Evolutionary conservation across 2,329 filamentous ascomycete species (phyloP), one percentile per base, ranked within the genome.

Genomic region (Aspergillus tubingensis): DNA sequence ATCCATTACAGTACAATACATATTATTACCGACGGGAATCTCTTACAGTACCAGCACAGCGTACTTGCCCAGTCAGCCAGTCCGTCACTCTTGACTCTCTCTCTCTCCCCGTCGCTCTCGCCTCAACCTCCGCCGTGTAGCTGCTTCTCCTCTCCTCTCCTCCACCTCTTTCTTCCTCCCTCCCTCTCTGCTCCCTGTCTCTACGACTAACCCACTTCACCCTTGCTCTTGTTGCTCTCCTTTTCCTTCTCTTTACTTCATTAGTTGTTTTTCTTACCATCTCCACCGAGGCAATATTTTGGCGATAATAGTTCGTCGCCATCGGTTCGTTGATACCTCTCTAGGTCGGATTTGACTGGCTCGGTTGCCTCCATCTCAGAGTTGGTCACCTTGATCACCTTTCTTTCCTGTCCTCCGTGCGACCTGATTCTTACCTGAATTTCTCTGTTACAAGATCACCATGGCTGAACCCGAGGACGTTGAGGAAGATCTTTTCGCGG

Each of bases 401-500:
- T 19, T 8, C 48, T 23, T 38, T n/a, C 17, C 27, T 30, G 32
- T 15, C 17, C 27, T 25, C 8, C 53, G 30, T 21, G 21, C 39
- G 17, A 8, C 49, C 21, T 21, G 3, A n/a, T 48, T 41, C 30
- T 13, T 53, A 53, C 60, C 58, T 51, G 50, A 41, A 32, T 61
- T 47, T 25, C 38, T 41, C 51, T 51, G 27, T 50, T 54, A 5
- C 39, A 49, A 39, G 50, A 38, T 61, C 76, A 83, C 53, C 70
- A 95, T 94, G 91, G 87, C 91, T 51, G 91, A 95, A 72, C 82
- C 85, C 56, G 91, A 93, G 72, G 91, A 91, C 68, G 88, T 92
- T 68, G 92, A 96, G 69, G 93, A 96, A 73, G 92, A 96, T 84
- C 90, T 96, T 79, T 96, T 96, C 78, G 92, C 92, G 71, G 93